Evolutionary conservation across 208 protist genomes (phyloP).

Genomic region (Zelonia costaricensis): DNA sequence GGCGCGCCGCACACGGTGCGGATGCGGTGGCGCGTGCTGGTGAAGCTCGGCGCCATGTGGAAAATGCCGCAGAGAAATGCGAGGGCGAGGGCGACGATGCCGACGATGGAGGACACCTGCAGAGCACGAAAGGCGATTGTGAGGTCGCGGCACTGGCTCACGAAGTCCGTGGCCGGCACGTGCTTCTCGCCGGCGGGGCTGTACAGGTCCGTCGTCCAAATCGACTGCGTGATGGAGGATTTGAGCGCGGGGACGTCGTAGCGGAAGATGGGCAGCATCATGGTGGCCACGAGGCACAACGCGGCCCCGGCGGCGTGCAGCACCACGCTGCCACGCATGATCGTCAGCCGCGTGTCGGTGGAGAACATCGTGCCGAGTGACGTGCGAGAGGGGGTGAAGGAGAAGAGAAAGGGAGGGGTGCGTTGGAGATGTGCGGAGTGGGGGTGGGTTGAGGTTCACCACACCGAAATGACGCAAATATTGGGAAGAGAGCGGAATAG

Average conservation of each 20-base stretch:
- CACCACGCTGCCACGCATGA: conserved; percentile 16
- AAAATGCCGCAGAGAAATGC: conserved; percentile 22
- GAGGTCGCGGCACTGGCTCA: conserved; percentile 22
- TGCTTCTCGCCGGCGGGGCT: conserved; percentile 27
- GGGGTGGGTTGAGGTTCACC: too few relatives aligned
- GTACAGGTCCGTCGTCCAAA: conserved; percentile 37
- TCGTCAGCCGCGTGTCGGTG: conserved; percentile 6
- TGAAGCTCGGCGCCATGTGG: conserved; percentile 19
- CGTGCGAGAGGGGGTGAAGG: background rate
- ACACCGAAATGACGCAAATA: too few relatives aligned
- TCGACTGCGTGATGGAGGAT: conserved; percentile 31
- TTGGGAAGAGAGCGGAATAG: too few relatives aligned
- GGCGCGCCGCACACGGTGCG: conserved; percentile 17
- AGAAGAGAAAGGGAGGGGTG: conserved; percentile 1
- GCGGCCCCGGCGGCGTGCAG: conserved; percentile 6
- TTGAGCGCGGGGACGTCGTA: conserved; percentile 12
- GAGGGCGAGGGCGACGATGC: background rate
- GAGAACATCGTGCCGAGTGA: conserved; percentile 12
- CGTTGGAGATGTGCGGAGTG: too few relatives aligned
- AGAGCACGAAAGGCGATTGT: conserved; percentile 17
- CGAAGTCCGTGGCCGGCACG: conserved; percentile 10
- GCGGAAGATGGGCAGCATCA: conserved; percentile 17
- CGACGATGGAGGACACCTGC: conserved; percentile 21
- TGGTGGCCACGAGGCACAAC: conserved; percentile 1
- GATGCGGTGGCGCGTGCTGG: conserved; percentile 7